These are phyloP conservation scores for Tylopilus rubrobrunneus DNA, from an alignment of 768 basidiomycete genomes.

Conservation along the genomic window DNA sequence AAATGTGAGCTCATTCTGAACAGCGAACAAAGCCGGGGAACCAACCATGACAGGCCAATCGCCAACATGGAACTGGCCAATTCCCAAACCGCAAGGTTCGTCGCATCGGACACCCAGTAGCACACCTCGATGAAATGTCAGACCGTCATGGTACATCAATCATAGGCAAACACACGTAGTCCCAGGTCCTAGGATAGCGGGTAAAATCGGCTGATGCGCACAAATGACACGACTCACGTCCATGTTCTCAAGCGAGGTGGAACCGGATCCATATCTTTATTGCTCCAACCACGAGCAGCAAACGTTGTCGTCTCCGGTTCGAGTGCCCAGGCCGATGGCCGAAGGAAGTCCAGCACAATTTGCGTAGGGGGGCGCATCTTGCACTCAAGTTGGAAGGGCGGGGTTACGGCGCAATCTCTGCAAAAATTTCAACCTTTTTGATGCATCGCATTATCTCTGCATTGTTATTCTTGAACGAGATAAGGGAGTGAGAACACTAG, in stretches of 20 bases:
- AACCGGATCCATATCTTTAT: slow-evolving; percentile 77
- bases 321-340: slow-evolving; percentile 19
- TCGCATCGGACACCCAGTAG: slow-evolving; percentile 28
- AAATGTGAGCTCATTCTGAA: neutral
- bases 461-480: neutral
- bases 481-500: neutral
- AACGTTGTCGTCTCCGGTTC: slow-evolving; percentile 40
- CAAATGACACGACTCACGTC: slow-evolving; percentile 31
- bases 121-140: slow-evolving; percentile 20
- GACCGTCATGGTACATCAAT: slow-evolving; percentile 21
- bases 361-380: slow-evolving; percentile 9
- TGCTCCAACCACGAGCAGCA: slow-evolving; percentile 62
- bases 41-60: slow-evolving; percentile 64
- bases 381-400: neutral
- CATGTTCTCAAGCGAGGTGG: slow-evolving; percentile 58
- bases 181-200: slow-evolving; percentile 38
- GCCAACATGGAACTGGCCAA: slow-evolving; percentile 73
- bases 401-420: neutral
- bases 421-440: slow-evolving; percentile 2
- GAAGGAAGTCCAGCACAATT: slow-evolving; percentile 7
- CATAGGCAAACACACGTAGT: slow-evolving; percentile 57
- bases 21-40: neutral
- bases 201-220: neutral
- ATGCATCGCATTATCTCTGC: slow-evolving; percentile 6
- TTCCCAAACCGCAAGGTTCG: slow-evolving; percentile 41